These are phyloP conservation scores for Talaromyces piceae DNA, from an alignment of 2,329 filamentous ascomycete genomes.

Conservation along the genomic window DNA sequence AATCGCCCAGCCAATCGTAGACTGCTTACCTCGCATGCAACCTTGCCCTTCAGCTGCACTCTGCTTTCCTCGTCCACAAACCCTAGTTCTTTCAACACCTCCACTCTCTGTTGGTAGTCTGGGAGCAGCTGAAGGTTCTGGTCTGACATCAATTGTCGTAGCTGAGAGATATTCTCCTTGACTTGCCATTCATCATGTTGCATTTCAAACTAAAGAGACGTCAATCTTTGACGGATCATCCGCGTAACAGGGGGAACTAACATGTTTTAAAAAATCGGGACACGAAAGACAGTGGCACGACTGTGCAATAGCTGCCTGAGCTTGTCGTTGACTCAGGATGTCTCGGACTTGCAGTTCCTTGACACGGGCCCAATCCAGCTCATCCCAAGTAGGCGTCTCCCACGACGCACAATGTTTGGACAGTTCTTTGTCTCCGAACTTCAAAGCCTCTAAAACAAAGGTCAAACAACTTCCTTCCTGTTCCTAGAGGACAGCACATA, in stretches of 20 bases:
- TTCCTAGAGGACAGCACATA: slow-evolving; percentile 17
- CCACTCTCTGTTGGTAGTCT: slow-evolving; percentile 91
- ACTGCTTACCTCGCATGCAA: slow-evolving; percentile 74
- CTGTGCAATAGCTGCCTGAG: slow-evolving; percentile 57
- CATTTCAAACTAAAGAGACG: slow-evolving; percentile 66
- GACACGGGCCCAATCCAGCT: slow-evolving; percentile 73
- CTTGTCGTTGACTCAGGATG: slow-evolving; percentile 62
- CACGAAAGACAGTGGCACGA: slow-evolving; percentile 62
- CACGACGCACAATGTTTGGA: slow-evolving; percentile 64
- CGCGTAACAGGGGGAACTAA: slow-evolving; percentile 41
- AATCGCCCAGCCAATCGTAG: slow-evolving; percentile 2
- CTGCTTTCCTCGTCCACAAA: slow-evolving; percentile 84
- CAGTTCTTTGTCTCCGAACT: slow-evolving; percentile 61
- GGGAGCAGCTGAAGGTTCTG: slow-evolving; percentile 93
- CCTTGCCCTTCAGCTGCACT: slow-evolving; percentile 94
- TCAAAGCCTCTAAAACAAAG: slow-evolving; percentile 39
- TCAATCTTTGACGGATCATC: slow-evolving; percentile 16
- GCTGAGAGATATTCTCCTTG: slow-evolving; percentile 80
- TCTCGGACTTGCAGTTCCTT: slow-evolving; percentile 78
- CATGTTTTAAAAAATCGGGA: slow-evolving; percentile 76
- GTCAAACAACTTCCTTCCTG: neutral
- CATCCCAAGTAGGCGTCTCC: slow-evolving; percentile 69
- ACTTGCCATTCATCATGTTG: slow-evolving; percentile 95
- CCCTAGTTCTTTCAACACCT: slow-evolving; percentile 80
- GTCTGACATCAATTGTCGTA: slow-evolving; percentile 86